Evolutionary conservation across 2,329 filamentous ascomycete genomes (phyloP).

Genomic region (Alternaria arbusti): DNA sequence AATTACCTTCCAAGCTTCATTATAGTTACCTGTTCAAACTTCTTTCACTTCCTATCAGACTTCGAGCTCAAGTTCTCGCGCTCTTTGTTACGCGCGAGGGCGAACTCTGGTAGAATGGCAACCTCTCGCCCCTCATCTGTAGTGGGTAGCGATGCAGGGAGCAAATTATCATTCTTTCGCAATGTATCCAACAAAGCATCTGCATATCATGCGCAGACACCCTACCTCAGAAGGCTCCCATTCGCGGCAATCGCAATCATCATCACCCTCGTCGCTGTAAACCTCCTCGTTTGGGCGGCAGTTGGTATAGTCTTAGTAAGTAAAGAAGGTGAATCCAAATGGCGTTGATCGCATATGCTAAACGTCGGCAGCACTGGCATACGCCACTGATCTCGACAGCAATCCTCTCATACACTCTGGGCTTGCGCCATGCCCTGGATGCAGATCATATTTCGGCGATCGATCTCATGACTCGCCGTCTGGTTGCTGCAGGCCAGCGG

Average conservation of each 20-base stretch:
- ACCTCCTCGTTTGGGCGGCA: slow-evolving; percentile 64
- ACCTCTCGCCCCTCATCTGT: slow-evolving; percentile 13
- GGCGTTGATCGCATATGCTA: neutral
- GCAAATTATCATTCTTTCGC: slow-evolving; percentile 27
- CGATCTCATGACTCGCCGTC: slow-evolving; percentile 89
- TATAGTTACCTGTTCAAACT: neutral
- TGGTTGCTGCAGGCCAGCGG: slow-evolving; percentile 82
- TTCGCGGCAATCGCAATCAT: slow-evolving; percentile 65
- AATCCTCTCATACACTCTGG: slow-evolving; percentile 84
- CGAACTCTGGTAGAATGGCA: slow-evolving; percentile 14
- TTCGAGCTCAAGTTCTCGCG: neutral
- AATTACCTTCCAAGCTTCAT: neutral
- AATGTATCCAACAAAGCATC: slow-evolving; percentile 48
- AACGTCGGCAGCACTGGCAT: slow-evolving; percentile 36
- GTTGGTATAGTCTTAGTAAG: slow-evolving; percentile 64
- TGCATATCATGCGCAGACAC: slow-evolving; percentile 58
- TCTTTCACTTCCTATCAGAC: neutral
- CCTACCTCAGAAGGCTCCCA: slow-evolving; percentile 63
- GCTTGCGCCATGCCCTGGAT: slow-evolving; percentile 92
- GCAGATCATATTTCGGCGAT: slow-evolving; percentile 95
- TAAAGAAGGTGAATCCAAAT: neutral
- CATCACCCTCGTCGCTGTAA: slow-evolving; percentile 58
- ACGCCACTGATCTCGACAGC: slow-evolving; percentile 76
- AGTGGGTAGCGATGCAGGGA: slow-evolving; percentile 14
- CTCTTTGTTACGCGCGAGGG: neutral